phyloP scores from a whole-genome alignment of 1,284 basidiomycete genomes.

The Fomitopsis pinicola region DNA sequence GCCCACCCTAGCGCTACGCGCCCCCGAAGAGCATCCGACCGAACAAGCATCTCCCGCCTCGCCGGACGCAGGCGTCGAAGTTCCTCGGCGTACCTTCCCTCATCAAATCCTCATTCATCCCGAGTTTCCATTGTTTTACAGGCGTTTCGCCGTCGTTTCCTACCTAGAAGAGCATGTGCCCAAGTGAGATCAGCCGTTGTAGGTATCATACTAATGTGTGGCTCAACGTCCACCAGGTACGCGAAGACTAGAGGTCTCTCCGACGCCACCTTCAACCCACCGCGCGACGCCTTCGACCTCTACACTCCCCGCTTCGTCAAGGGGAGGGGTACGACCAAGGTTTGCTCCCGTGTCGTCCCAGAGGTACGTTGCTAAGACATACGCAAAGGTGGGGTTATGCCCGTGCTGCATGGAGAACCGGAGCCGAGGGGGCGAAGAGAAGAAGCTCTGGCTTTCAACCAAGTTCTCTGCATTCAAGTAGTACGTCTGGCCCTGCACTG shows the following conservation, averaged over 20 bases:
- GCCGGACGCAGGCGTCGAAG: neutral
- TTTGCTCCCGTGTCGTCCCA: slow-evolving; percentile 1
- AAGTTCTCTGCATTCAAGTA: slow-evolving; percentile 82
- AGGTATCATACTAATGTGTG: neutral
- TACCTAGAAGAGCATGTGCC: slow-evolving; percentile 34
- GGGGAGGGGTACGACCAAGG: slow-evolving; percentile 62
- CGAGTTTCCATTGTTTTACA: slow-evolving; percentile 56
- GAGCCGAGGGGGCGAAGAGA: slow-evolving; percentile 60
- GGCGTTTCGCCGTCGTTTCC: slow-evolving; percentile 58
- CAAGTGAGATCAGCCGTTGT: slow-evolving; percentile 8
- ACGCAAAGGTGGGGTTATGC: slow-evolving; percentile 55
- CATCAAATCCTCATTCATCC: slow-evolving; percentile 38
- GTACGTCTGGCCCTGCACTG: slow-evolving; percentile 28
- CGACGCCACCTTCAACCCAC: slow-evolving; percentile 54
- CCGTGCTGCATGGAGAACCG: slow-evolving; percentile 67
- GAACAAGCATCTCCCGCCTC: neutral
- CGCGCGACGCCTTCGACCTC: slow-evolving; percentile 54
- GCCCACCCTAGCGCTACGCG: neutral
- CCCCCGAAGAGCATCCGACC: neutral
- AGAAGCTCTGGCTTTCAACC: slow-evolving; percentile 67
- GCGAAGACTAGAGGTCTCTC: slow-evolving; percentile 22
- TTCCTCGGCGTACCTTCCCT: slow-evolving; percentile 44
- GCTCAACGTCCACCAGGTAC: neutral
- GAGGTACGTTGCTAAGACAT: neutral
- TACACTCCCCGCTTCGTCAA: slow-evolving; percentile 78